These are phyloP conservation scores for Apocynum venetum DNA, from an alignment of 257 asterid genomes.

Conservation along the genomic window DNA sequence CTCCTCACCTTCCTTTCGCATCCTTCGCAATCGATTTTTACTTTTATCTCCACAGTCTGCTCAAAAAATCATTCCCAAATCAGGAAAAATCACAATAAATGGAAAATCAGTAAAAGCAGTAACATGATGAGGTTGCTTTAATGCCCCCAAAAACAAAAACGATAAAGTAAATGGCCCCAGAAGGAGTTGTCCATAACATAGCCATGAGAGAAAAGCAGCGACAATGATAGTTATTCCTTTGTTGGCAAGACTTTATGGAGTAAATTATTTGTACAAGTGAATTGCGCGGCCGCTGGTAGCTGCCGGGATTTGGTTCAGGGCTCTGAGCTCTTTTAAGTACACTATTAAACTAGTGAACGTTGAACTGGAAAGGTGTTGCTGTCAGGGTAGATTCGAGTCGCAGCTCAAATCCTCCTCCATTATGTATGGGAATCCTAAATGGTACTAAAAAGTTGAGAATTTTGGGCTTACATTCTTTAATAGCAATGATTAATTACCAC, in stretches of 20 bases:
- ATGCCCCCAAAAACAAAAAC: neutral
- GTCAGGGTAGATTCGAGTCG: neutral
- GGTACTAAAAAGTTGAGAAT: neutral
- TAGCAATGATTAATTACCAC: neutral
- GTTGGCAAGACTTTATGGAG: neutral
- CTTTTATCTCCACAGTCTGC: constrained; percentile 91
- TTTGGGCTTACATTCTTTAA: neutral
- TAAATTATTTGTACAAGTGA: neutral
- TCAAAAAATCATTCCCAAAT: neutral
- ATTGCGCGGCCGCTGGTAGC: neutral
- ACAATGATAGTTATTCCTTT: neutral
- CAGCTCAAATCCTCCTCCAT: too few relatives aligned
- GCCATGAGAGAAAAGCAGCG: neutral
- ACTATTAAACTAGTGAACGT: neutral
- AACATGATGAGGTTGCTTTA: too few relatives aligned
- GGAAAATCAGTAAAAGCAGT: neutral
- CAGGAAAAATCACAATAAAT: neutral
- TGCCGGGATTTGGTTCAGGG: neutral
- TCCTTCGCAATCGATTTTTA: constrained; percentile 94
- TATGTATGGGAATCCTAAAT: neutral
- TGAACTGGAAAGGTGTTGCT: neutral
- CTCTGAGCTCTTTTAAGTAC: neutral
- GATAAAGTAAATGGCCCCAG: neutral
- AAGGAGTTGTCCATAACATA: neutral
- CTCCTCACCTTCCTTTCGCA: constrained; percentile 82